Conservation (phyloP, 129 eudicot species). For the Saussurea involucrata region DNA sequence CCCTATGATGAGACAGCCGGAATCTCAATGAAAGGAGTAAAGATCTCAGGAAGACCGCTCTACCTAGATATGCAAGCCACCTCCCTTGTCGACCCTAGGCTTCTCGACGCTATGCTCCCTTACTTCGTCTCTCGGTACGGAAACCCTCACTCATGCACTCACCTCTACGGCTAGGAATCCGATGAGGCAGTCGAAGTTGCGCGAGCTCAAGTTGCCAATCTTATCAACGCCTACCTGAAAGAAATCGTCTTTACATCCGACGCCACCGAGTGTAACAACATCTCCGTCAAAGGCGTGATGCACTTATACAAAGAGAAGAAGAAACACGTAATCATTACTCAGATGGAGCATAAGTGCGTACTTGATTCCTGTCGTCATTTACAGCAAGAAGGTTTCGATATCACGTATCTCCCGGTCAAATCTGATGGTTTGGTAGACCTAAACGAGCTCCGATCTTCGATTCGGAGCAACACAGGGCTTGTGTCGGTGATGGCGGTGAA, state of each 20-base stretch:
- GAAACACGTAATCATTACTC: conserved; percentile 86
- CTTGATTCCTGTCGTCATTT: conserved; percentile 87
- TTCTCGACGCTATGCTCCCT: conserved; percentile 94
- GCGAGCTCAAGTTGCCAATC: conserved; percentile 59
- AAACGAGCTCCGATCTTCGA: conserved; percentile 42
- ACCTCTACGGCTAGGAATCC: conserved; percentile 96
- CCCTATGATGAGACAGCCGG: conserved; percentile 39
- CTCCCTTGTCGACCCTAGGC: conserved; percentile 93
- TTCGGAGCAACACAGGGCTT: conserved; percentile 77
- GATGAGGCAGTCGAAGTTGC: conserved; percentile 85
- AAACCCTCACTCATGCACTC: conserved; percentile 96
- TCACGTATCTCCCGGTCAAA: conserved; percentile 81
- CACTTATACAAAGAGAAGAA: conserved; percentile 75
- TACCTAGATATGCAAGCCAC: conserved; percentile 99
- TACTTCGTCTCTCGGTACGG: conserved; percentile 76
- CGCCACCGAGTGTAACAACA: conserved; percentile 92
- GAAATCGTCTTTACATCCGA: conserved; percentile 94
- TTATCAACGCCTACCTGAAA: conserved; percentile 77
- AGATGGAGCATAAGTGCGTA: conserved; percentile 95
- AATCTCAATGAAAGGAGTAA: conserved; percentile 85
- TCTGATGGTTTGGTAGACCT: conserved; percentile 74
- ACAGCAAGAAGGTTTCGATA: conserved; percentile 87
- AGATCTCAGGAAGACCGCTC: conserved; percentile 84
- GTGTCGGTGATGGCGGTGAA: conserved; percentile 92
- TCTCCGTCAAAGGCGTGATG: conserved; percentile 82